phyloP scores from a whole-genome alignment of 2,329 filamentous ascomycete species.

The Sclerotinia sclerotiorum region DNA sequence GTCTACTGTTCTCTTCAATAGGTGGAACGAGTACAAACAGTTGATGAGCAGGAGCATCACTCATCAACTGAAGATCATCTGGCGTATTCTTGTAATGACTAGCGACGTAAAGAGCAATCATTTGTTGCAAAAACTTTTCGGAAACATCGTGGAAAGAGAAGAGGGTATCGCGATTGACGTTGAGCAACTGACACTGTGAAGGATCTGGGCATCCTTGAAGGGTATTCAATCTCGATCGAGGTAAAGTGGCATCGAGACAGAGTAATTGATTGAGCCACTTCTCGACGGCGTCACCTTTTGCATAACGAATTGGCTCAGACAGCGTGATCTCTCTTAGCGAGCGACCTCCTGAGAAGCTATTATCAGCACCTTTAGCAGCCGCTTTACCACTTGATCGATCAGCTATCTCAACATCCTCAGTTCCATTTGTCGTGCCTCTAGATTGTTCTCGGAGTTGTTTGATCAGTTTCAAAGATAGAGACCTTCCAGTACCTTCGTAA shows the following conservation, averaged over 20 bases:
- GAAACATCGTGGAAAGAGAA: slow-evolving; percentile 98
- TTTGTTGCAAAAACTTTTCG: slow-evolving; percentile 95
- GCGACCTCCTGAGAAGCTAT: slow-evolving; percentile 62
- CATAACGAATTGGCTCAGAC: slow-evolving; percentile 91
- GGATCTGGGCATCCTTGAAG: slow-evolving; percentile 77
- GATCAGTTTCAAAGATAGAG: slow-evolving; percentile 91
- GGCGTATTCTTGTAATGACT: slow-evolving; percentile 98
- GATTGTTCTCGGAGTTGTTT: slow-evolving; percentile 96
- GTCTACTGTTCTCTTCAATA: slow-evolving; percentile 71
- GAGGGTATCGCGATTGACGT: slow-evolving; percentile 93
- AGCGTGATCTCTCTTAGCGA: slow-evolving; percentile 90
- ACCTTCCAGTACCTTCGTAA: slow-evolving; percentile 95
- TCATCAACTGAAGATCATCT: slow-evolving; percentile 98
- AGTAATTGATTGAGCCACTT: slow-evolving; percentile 94
- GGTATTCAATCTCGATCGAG: slow-evolving; percentile 54
- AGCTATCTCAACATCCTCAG: slow-evolving; percentile 63
- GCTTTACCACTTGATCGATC: slow-evolving; percentile 78
- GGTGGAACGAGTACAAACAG: slow-evolving; percentile 92
- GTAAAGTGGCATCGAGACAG: slow-evolving; percentile 89
- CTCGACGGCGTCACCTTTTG: slow-evolving; percentile 85
- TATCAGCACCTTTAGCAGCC: slow-evolving; percentile 59
- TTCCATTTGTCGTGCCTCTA: slow-evolving; percentile 57
- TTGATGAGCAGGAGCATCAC: slow-evolving; percentile 93
- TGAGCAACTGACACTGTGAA: slow-evolving; percentile 83
- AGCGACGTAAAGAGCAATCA: slow-evolving; percentile 96